phyloP scores from a whole-genome alignment of 2,329 filamentous ascomycete species.

The Zymoseptoria ardabiliae region DNA sequence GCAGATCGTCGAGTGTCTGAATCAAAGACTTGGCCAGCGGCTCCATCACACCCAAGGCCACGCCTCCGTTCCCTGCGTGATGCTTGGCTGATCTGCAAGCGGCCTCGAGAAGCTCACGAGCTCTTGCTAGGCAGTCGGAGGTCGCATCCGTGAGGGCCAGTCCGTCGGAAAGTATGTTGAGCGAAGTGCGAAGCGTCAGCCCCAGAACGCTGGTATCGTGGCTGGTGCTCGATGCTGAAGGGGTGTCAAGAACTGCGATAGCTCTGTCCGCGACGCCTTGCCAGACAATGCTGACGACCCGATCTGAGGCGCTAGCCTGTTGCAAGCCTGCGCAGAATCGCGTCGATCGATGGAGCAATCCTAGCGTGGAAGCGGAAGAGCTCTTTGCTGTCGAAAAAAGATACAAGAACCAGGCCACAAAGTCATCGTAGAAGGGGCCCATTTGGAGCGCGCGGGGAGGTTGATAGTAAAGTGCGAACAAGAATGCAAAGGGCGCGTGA shows the following conservation, averaged over 20 bases:
- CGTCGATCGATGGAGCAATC: constrained; percentile 12
- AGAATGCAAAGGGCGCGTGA: constrained; percentile 56
- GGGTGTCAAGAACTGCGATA: constrained; percentile 2
- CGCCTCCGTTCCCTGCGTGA: constrained; percentile 61
- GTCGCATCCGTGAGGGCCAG: constrained; percentile 30
- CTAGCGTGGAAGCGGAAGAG: constrained; percentile 11
- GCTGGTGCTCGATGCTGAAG: constrained; percentile 2
- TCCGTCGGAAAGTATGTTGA: constrained; percentile 60
- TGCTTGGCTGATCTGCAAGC: constrained; percentile 46
- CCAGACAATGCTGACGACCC: constrained; percentile 9
- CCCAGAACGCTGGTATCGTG: constrained; percentile 13
- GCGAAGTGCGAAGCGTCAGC: constrained; percentile 53
- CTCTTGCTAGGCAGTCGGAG: constrained; percentile 2
- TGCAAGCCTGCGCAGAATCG: constrained; percentile 1
- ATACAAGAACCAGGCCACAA: constrained; percentile 13
- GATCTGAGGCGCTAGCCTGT: not conserved
- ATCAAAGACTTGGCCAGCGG: constrained; percentile 20
- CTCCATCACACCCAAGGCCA: constrained; percentile 62
- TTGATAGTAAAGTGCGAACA: constrained; percentile 20
- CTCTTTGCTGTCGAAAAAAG: constrained; percentile 12
- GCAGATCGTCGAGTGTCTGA: constrained; percentile 8
- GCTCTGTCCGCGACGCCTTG: constrained; percentile 11
- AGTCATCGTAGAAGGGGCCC: constrained; percentile 6
- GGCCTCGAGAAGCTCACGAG: constrained; percentile 25
- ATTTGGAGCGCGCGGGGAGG: constrained; percentile 5